Evolutionary conservation across 148 eudicot species (phyloP).

Genomic region (Rhododendron henanense): DNA sequence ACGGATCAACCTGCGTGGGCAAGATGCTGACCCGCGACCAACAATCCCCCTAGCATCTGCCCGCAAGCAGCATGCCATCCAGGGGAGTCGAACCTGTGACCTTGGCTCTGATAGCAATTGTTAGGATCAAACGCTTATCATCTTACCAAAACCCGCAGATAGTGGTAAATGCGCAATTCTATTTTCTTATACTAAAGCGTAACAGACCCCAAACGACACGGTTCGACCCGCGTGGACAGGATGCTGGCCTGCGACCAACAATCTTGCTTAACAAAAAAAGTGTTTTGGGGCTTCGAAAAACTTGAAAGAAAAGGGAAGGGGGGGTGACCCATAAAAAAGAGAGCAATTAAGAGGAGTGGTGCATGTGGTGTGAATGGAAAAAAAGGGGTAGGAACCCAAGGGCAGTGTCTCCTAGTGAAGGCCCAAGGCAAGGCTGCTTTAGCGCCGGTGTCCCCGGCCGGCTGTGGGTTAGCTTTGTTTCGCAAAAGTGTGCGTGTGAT

Average conservation of each 20-base stretch:
- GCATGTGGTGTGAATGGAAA: not conserved
- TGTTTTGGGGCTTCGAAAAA: constrained; percentile 14
- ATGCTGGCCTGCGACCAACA: too few species aligned
- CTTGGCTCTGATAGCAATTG: too few species aligned
- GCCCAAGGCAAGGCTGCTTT: constrained; percentile 52
- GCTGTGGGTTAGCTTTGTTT: constrained; percentile 23
- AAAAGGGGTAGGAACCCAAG: constrained; percentile 38
- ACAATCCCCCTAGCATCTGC: too few species aligned
- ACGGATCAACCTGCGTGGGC: too few species aligned
- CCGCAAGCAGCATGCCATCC: too few species aligned
- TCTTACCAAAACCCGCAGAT: too few species aligned
- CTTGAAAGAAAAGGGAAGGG: not conserved
- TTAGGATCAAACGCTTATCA: too few species aligned
- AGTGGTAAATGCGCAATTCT: too few species aligned
- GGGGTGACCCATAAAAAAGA: not conserved
- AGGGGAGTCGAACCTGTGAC: too few species aligned
- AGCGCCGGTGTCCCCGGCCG: constrained; percentile 88
- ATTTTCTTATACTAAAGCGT: too few species aligned
- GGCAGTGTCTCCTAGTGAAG: constrained; percentile 47
- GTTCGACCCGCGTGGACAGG: fast-evolving
- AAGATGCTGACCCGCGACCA: too few species aligned
- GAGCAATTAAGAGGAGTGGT: not conserved
- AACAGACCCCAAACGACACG: fast-evolving
- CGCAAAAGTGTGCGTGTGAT: not conserved
- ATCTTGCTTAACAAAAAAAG: not conserved